Base-by-base conservation (phyloP, 768 basidiomycete genomes). In the Pisolithus tinctorius region DNA sequence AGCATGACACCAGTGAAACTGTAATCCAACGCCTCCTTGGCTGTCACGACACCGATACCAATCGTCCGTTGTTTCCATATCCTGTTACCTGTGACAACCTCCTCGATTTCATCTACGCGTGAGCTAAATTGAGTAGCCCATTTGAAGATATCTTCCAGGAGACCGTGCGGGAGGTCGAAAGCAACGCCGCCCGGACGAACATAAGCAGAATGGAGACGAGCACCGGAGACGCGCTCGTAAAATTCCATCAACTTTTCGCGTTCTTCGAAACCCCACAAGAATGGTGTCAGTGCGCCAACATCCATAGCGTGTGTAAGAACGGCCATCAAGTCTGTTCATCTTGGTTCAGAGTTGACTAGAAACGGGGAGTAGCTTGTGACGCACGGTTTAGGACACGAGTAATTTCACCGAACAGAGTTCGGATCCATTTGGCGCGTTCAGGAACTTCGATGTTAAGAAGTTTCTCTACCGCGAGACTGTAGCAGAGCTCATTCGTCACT, bases 181-280 rank as follows among this genome's bases (percentile, higher is more conserved):
- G 95, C 95, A 45, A 99, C 95, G 60, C 95, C 95, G 54, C 95
- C 95, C 1, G 95, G 95, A 54, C 95, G 88, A 44, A 97, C 87
- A 67, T 97, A 99, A n/a, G 95, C 95, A 5, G 93, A 84, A 63
- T 99, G 95, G 62, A 99, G 79, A 50, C 95, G 93, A 4, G 95
- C 95, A 57, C 95, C 95, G 9, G 94, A 97, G 38, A 98, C 95
- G 51, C 95, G 93, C 72, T 99, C 95, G 69, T 99, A 99, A 72
- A 98, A 99, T 66, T 99, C 95, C 95, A 98, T 98, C 56, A 98
- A 83, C 76, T 99, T 99, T 74, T 98, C 95, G 50, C 95, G 92
- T 70, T 99, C 95, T 71, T 98, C 95, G 77, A 98, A 98, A 60
- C 95, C 95, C 93, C 95, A 99, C 29, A 99, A 76, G 84, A 97